Percentiles rank a stretch among this genome's conserved stretches.
Conservation (phyloP, 2,329 filamentous ascomycete genomes). For the Fusarium drepaniforme region DNA sequence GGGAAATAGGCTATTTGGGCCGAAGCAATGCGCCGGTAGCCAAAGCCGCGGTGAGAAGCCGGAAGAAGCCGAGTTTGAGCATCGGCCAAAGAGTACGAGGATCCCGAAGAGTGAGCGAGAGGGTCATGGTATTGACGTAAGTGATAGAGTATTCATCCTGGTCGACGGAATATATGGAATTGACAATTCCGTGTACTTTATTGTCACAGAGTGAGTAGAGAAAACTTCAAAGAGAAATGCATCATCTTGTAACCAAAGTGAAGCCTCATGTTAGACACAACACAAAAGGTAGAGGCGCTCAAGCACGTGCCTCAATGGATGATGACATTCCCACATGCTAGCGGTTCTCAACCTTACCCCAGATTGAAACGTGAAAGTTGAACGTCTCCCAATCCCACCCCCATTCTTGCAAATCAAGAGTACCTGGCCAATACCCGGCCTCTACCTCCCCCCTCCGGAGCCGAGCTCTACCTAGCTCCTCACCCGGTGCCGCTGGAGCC, state of each 20-base stretch:
- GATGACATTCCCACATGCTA: conserved; percentile 36
- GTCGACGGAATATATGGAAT: not conserved
- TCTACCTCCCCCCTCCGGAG: conserved; percentile 14
- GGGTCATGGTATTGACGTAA: conserved; percentile 37
- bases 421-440: conserved; percentile 7
- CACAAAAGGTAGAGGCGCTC: not conserved
- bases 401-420: not conserved
- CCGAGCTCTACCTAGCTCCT: conserved; percentile 30
- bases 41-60: conserved; percentile 30
- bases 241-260: not conserved
- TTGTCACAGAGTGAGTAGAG: not conserved
- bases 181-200: not conserved
- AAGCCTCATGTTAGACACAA: not conserved
- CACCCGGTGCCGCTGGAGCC: conserved; percentile 11
- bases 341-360: conserved; percentile 21
- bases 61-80: conserved; percentile 36
- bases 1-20: conserved; percentile 23
- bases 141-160: not conserved
- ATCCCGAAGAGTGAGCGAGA: conserved; percentile 38
- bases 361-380: conserved; percentile 13
- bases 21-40: conserved; percentile 44
- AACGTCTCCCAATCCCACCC: not conserved
- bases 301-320: not conserved
- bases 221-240: not conserved
- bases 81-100: conserved; percentile 31